Percentiles rank a stretch among this genome's conserved stretches.
Conservation (phyloP, 2,329 filamentous ascomycete species). For the Microdochium nivale region DNA sequence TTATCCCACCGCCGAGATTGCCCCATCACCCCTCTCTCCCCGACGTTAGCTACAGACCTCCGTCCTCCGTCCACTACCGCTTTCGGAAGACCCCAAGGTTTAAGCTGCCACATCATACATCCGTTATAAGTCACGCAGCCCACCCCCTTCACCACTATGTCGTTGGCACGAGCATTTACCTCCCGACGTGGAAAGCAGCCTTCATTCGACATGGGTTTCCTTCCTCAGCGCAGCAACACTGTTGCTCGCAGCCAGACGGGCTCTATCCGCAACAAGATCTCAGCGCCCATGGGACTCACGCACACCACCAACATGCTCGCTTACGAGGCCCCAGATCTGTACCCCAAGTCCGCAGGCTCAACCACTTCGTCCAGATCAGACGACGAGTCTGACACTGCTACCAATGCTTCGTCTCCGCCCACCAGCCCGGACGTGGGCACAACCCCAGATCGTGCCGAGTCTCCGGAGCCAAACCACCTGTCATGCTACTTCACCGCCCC, state of each 20-base stretch:
- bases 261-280: slow-evolving; percentile 66
- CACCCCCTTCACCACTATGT: slow-evolving; percentile 31
- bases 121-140: background rate
- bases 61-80: background rate
- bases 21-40: background rate
- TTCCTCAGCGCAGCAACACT: slow-evolving; percentile 41
- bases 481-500: slow-evolving; percentile 57
- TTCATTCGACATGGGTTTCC: slow-evolving; percentile 27
- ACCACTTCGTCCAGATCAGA: slow-evolving; percentile 44
- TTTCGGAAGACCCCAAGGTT: background rate
- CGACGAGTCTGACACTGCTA: slow-evolving; percentile 61
- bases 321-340: slow-evolving; percentile 85
- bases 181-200: slow-evolving; percentile 57
- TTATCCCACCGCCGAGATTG: background rate
- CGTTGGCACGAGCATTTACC: slow-evolving; percentile 63
- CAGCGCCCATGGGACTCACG: slow-evolving; percentile 74
- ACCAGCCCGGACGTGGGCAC: slow-evolving; percentile 61
- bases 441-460: slow-evolving; percentile 42
- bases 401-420: slow-evolving; percentile 51
- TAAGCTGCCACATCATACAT: background rate
- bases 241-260: slow-evolving; percentile 30
- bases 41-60: background rate
- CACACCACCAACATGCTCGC: slow-evolving; percentile 96
- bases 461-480: slow-evolving; percentile 56
- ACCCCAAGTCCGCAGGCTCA: slow-evolving; percentile 36